Evolutionary conservation across 2,329 filamentous ascomycete genomes (phyloP), one percentile per base, ranked within the genome.

Genomic region (Endothia cerciana): DNA sequence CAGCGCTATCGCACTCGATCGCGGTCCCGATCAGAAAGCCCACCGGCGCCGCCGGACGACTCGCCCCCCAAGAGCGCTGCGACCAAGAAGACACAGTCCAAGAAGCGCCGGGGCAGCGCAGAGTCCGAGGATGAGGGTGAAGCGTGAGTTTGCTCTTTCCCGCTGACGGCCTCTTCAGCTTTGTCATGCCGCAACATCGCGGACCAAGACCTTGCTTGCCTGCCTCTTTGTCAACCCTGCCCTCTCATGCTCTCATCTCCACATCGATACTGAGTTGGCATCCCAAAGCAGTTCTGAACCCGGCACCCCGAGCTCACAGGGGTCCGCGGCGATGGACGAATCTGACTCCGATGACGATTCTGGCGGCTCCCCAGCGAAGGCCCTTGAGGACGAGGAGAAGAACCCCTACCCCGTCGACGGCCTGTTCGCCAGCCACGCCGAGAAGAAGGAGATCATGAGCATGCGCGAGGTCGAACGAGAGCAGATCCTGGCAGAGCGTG

Each of bases 381-480:
- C 71, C 72, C 38, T 43, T 17, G 77, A 81, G 51, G 83, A 84
- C 58, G 84, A 87, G 60, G 84, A 89, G 65, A 84, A 86, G 63
- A 85, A 89, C 73, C 82, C 90, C 64, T 95, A 96, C 74, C 93
- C 94, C 0, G 86, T 97, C 69, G 95, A 99, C 70, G 94, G 94
- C 72, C 89, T 95, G 73, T 95, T 92, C 76, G 85, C 87, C 72
- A 91, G 87, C 70, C 83, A 88, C 55, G 84, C 87, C 47, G 92
- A 95, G 74, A 94, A 92, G 77, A 85, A 85, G 8, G 83, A 91
- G 61, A 95, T 99, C 69, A 89, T 95, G 85, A 86, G 84, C 65
- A 88, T 97, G 85, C 90, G 93, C 38, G 94, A 98, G 80, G 89
- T 98, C 61, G 89, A 97, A 74, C 91, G 94, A 69, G 95, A 99